Percentiles rank a stretch among this genome's conserved stretches.
These are phyloP conservation scores for Isatis tinctoria DNA, from an alignment of 345 rosid species.

Conservation along the genomic window DNA sequence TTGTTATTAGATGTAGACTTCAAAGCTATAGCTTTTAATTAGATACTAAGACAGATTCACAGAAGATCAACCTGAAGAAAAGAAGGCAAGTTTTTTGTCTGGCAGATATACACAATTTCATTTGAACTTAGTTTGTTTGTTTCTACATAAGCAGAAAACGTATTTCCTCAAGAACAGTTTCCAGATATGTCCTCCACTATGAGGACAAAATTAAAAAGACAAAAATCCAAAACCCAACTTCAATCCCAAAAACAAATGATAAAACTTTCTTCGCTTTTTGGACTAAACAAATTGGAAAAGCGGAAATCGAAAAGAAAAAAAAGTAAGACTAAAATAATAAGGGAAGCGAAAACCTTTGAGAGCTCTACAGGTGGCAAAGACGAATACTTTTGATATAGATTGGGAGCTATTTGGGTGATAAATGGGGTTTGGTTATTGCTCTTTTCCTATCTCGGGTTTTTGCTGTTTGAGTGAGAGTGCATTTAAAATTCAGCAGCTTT, in stretches of 20 bases:
- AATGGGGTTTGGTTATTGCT: neutral
- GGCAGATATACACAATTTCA: neutral
- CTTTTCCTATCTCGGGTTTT: neutral
- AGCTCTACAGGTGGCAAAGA: constrained; percentile 1
- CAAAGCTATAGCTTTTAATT: neutral
- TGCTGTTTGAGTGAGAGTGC: neutral
- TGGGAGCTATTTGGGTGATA: neutral
- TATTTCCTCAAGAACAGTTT: neutral
- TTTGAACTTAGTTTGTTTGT: neutral
- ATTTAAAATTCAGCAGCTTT: neutral
- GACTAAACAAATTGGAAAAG: constrained; percentile 18
- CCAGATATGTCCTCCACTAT: constrained; percentile 25
- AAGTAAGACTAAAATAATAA: neutral
- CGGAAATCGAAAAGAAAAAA: neutral
- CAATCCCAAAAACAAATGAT: constrained; percentile 3
- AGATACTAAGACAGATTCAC: neutral
- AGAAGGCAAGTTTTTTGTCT: no score
- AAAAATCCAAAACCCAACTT: neutral
- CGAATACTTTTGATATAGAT: neutral
- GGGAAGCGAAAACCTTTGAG: neutral
- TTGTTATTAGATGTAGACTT: no score
- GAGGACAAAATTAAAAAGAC: constrained; percentile 10
- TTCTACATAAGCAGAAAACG: neutral
- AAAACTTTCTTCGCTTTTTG: neutral
- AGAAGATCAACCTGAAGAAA: neutral